Evolutionary conservation across 768 basidiomycete species (phyloP), one percentile per base, ranked within the genome.

Genomic region (Suillus discolor): DNA sequence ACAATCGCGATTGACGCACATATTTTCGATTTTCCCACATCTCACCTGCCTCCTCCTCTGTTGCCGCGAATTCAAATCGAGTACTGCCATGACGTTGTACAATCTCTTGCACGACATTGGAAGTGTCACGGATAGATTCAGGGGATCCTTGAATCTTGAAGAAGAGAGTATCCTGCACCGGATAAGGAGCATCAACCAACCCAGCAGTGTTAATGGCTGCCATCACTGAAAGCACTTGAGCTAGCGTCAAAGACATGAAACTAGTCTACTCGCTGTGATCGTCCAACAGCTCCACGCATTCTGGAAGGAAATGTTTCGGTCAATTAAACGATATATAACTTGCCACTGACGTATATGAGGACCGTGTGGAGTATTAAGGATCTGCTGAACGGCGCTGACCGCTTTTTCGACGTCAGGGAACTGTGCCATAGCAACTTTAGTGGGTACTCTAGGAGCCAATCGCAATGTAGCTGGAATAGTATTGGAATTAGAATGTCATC

Each of bases 21-120:
- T 93, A 90, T 77, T 97, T 97, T 55, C 96, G 85, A 73, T 92
- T 90, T 71, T 90, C 85, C 92, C 95, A 97, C 8, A 97, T 73
- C 61, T 85, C 84, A 6, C 87, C 86, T 0, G 91, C 93, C 74
- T 94, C 91, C 62, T 89, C 80, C 25, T 94, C 88, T 5, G 87
- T 87, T 42, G 84, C 81, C 0, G 93, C 93, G 71, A 94, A 90
- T 68, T 87, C 80, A 66, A 96, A 93, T 34, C 83, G 81, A 25
- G 75, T 81, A 59, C 92, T 88, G 2, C 88, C 87, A 68, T 96
- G 88, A 70, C 82, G 85, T 70, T 85, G 81, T 25, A 89, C 86
- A 34, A 97, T 86, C 9, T 76, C 71, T 68, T 88, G 81, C 31
- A 93, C 84, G 23, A 81, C 76, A 53, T 84, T 81, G 0, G 90